Evolutionary conservation across 495 filamentous ascomycete species (phyloP).

Genomic region (Xylaria cubensis): DNA sequence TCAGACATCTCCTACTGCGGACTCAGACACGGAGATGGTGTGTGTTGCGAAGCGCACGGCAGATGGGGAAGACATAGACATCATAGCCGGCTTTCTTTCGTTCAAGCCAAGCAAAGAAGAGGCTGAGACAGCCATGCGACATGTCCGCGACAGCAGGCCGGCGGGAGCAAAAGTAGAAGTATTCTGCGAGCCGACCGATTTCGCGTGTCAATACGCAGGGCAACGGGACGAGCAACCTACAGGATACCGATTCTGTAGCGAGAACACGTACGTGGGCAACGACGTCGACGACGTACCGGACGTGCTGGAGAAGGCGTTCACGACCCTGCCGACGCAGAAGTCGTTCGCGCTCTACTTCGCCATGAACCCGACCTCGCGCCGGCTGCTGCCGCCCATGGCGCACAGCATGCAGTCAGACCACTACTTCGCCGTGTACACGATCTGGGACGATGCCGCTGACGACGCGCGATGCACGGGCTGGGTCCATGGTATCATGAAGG

Average conservation of each 20-base stretch:
- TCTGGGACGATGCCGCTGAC: slow-evolving; percentile 56
- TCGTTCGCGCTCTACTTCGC: slow-evolving; percentile 54
- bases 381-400: slow-evolving; percentile 55
- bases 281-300: slow-evolving; percentile 50
- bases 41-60: slow-evolving; percentile 44
- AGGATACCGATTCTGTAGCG: slow-evolving; percentile 53
- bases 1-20: slow-evolving; percentile 43
- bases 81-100: slow-evolving; percentile 51
- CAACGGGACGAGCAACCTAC: slow-evolving; percentile 52
- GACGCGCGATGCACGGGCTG: slow-evolving; percentile 50
- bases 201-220: slow-evolving; percentile 48
- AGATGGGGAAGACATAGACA: slow-evolving; percentile 33
- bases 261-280: slow-evolving; percentile 58
- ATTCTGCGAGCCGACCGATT: slow-evolving; percentile 47
- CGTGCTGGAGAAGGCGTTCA: slow-evolving; percentile 53
- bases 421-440: slow-evolving; percentile 59
- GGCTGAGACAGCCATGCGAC: slow-evolving; percentile 43
- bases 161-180: slow-evolving; percentile 39
- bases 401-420: slow-evolving; percentile 58
- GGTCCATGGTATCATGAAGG: slow-evolving; percentile 49
- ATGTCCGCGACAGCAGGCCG: slow-evolving; percentile 46
- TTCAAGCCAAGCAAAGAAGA: slow-evolving; percentile 47
- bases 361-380: slow-evolving; percentile 54
- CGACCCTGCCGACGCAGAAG: slow-evolving; percentile 49
- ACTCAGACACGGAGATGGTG: slow-evolving; percentile 52